Evolutionary conservation across 108 stramenopile genomes (phyloP), one percentile per base, ranked within the genome.

Genomic region (Cylindrotheca closterium): DNA sequence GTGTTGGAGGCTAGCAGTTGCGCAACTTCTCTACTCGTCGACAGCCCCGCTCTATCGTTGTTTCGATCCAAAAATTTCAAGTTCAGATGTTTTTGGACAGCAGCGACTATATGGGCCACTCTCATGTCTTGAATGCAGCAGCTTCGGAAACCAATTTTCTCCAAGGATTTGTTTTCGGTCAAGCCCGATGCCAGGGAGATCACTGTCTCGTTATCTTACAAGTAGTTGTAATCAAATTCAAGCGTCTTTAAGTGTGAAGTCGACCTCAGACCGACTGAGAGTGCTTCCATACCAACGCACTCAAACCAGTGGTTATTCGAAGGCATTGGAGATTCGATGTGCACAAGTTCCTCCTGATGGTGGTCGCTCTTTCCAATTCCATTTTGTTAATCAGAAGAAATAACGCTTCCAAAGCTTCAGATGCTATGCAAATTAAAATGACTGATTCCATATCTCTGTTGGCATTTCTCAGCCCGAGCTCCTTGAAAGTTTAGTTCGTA

Each of bases 271-370:
- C 55, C 55, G 15, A 5, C 25, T 26, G 55, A 25, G 27, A 55
- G 18, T 27, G 55, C 4, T 3, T 29, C 15, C 28, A 55, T 28
- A 22, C 55, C 10, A 29, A 27, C 4, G 25, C 55, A 28, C 27
- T 27, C 22, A 55, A 28, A 55, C 15, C 27, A 17, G 55, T 55
- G 4, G 55, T 55, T 23, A 55, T 55, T 28, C 55, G 23, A 26
- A 55, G 55, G 10, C 55, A 29, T 28, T 26, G 55, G 3, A 55
- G 28, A 17, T 12, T 55, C 3, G 55, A 25, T 4, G 17, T 55
- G 3, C 25, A 28, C 17, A 28, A 27, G 27, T 27, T 25, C 3
- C 55, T 17, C 27, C 27, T 17, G 4, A 55, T 30, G 55, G 15
- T 29, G 27, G 7, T 26, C 55, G 28, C 27, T 3, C 55, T 27